phyloP scores from a whole-genome alignment of 176 grass and related monocot genomes.

The Paspalum notatum region DNA sequence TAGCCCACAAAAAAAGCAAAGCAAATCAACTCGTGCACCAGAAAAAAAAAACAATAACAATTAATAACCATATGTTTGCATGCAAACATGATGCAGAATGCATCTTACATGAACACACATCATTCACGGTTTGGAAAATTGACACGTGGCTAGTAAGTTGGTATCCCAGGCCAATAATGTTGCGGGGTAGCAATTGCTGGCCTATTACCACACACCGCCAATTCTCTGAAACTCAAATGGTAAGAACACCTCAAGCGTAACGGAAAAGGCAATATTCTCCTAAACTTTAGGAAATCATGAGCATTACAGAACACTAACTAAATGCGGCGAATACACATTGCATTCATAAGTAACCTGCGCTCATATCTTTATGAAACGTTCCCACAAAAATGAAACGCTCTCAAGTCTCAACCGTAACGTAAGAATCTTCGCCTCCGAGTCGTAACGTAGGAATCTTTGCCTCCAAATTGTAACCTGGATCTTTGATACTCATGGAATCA shows the following conservation, averaged over 20 bases:
- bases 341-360: background rate
- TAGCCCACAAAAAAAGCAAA: background rate
- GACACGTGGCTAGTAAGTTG: background rate
- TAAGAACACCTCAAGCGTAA: background rate
- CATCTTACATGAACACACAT: constrained; percentile 2
- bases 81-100: constrained; percentile 18
- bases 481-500: background rate
- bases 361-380: background rate
- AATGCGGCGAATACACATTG: background rate
- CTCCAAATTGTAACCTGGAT: constrained; percentile 2
- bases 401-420: too few species aligned
- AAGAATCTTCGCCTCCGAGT: background rate
- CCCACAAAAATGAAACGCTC: background rate
- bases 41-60: background rate
- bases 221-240: constrained; percentile 1
- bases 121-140: background rate
- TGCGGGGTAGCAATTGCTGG: background rate
- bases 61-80: background rate
- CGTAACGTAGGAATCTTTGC: background rate
- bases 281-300: background rate
- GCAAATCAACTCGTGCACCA: background rate
- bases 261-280: background rate
- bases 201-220: background rate
- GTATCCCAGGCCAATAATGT: background rate
- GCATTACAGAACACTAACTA: background rate